phyloP scores from a whole-genome alignment of 495 filamentous ascomycete species.

The Podospora pseudoanserina region DNA sequence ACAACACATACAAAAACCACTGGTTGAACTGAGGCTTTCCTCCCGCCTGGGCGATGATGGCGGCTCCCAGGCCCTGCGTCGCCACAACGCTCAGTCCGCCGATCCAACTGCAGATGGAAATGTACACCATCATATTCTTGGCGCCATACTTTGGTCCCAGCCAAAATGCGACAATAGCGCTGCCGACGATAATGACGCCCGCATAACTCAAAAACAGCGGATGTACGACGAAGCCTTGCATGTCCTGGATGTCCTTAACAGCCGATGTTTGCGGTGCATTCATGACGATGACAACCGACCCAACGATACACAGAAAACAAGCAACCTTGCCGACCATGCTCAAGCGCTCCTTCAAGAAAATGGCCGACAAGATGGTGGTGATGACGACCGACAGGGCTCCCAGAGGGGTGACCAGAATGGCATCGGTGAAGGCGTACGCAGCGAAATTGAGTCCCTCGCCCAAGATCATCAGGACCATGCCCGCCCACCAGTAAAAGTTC shows the following conservation, averaged over 20 bases:
- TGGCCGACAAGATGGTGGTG: slow-evolving; percentile 86
- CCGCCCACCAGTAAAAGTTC: slow-evolving; percentile 91
- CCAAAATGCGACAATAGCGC: slow-evolving; percentile 71
- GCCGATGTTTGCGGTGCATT: slow-evolving; percentile 87
- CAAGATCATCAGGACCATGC: slow-evolving; percentile 96
- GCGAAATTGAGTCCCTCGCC: slow-evolving; percentile 98
- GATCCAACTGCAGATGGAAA: slow-evolving; percentile 91
- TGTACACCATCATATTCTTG: slow-evolving; percentile 95
- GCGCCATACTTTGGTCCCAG: slow-evolving; percentile 87
- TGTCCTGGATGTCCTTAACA: slow-evolving; percentile 84
- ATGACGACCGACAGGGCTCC: slow-evolving; percentile 95
- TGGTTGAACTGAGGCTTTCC: slow-evolving; percentile 87
- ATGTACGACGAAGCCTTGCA: slow-evolving; percentile 82
- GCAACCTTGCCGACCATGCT: slow-evolving; percentile 95
- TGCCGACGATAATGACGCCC: slow-evolving; percentile 75
- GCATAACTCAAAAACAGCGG: slow-evolving; percentile 85
- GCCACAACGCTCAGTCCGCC: slow-evolving; percentile 93
- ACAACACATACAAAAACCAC: slow-evolving; percentile 91
- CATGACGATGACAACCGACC: slow-evolving; percentile 87
- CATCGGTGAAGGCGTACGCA: slow-evolving; percentile 95
- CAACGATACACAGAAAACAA: slow-evolving; percentile 92
- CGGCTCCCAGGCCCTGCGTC: slow-evolving; percentile 89
- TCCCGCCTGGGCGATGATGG: slow-evolving; percentile 79
- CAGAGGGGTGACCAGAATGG: slow-evolving; percentile 90
- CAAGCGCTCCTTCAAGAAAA: slow-evolving; percentile 92